phyloP scores from a whole-genome alignment of 805 yeast species.

The Komagataella ulmi region DNA sequence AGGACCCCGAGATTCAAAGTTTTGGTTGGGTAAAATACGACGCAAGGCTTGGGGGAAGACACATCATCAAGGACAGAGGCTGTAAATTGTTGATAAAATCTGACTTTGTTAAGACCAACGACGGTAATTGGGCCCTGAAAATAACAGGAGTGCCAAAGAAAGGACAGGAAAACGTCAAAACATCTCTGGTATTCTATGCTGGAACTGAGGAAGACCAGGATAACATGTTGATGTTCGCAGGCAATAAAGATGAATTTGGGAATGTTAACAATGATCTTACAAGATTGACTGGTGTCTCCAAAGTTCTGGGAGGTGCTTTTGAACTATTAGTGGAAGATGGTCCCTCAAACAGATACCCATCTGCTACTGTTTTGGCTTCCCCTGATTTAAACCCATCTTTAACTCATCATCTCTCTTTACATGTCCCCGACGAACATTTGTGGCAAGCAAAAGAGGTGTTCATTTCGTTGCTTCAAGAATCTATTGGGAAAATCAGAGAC shows the following conservation, averaged over 20 bases:
- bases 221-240: slow-evolving; percentile 27
- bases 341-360: slow-evolving; percentile 32
- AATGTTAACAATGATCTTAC: slow-evolving; percentile 20
- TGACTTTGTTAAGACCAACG: slow-evolving; percentile 61
- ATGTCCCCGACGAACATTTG: slow-evolving; percentile 53
- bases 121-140: slow-evolving; percentile 70
- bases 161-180: slow-evolving; percentile 31
- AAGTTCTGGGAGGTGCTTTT: slow-evolving; percentile 54
- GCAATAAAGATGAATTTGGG: slow-evolving; percentile 17
- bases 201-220: slow-evolving; percentile 50
- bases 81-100: slow-evolving; percentile 50
- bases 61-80: slow-evolving; percentile 55
- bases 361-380: slow-evolving; percentile 12
- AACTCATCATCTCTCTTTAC: slow-evolving; percentile 55
- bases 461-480: slow-evolving; percentile 55
- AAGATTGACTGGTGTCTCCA: slow-evolving; percentile 36
- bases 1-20: slow-evolving; percentile 50
- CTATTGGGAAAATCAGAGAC: slow-evolving; percentile 30
- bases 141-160: slow-evolving; percentile 52
- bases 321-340: slow-evolving; percentile 46
- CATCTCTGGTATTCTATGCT: slow-evolving; percentile 66
- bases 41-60: slow-evolving; percentile 78
- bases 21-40: slow-evolving; percentile 87
- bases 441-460: slow-evolving; percentile 78
- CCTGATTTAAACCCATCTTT: slow-evolving; percentile 41